Conservation (phyloP, 1,139 yeast species). For the Yamadazyma conglobata region DNA sequence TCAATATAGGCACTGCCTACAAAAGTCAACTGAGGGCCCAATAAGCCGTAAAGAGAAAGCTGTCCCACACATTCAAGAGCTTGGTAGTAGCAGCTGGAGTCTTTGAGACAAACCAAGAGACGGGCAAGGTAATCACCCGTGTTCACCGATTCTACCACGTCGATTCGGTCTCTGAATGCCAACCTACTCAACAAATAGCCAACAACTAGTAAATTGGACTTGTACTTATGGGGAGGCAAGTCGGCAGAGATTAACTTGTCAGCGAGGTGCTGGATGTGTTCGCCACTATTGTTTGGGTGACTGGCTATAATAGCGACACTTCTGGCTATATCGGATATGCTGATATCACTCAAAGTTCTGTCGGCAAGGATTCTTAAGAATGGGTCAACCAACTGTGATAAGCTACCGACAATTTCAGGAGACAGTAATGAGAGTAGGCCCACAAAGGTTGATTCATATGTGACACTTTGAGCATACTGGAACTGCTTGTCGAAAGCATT, state of each 20-base stretch:
- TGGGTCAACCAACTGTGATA: conserved; percentile 18
- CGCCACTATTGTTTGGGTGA: conserved; percentile 27
- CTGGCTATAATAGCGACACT: conserved; percentile 56
- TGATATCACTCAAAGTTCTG: conserved; percentile 28
- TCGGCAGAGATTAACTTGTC: conserved; percentile 11
- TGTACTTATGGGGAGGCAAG: conserved; percentile 16
- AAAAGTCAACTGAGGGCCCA: conserved; percentile 30
- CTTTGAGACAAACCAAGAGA: conserved; percentile 19
- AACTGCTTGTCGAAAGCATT: conserved; percentile 28
- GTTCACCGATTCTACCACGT: conserved; percentile 15
- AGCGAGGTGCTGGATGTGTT: conserved; percentile 11
- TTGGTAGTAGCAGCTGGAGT: conserved; percentile 20
- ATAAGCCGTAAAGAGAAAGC: conserved; percentile 56
- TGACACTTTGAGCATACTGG: conserved; percentile 15
- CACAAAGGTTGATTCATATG: conserved; percentile 28
- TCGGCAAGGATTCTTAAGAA: conserved; percentile 23
- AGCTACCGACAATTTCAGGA: conserved; percentile 21
- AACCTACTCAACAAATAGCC: conserved; percentile 55
- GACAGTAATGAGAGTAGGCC: conserved; percentile 38
- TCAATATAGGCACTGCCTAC: conserved; percentile 15
- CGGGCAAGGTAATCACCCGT: conserved; percentile 16
- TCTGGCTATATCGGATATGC: conserved; percentile 40
- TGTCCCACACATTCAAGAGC: conserved; percentile 52
- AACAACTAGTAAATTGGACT: conserved; percentile 32
- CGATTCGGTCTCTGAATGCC: conserved; percentile 33